These are phyloP conservation scores for Cladophialophora carrionii DNA, from an alignment of 2,329 filamentous ascomycete species.

Conservation along the genomic window DNA sequence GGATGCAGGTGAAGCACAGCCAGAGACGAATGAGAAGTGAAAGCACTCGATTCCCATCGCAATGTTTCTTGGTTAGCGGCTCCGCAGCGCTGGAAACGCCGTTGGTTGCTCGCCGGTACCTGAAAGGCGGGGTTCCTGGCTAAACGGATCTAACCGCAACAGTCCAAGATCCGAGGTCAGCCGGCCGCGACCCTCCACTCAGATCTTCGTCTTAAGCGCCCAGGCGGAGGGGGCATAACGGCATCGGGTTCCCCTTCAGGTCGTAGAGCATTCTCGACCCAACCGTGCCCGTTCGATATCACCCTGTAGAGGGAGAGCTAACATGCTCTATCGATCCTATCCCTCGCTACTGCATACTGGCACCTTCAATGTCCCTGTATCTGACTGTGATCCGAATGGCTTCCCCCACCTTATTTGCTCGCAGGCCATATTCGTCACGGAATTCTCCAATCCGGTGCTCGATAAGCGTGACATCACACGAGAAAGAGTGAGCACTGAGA, in stretches of 20 bases:
- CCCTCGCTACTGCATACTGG: slow-evolving; percentile 6
- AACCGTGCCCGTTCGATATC: slow-evolving; percentile 17
- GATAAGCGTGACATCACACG: slow-evolving; percentile 12
- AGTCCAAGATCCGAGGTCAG: slow-evolving; percentile 3
- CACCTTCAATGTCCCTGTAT: background rate
- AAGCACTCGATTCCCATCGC: slow-evolving; percentile 6
- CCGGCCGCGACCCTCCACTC: slow-evolving; percentile 22
- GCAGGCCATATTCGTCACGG: background rate
- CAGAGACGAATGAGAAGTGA: slow-evolving; percentile 26
- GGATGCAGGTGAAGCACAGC: slow-evolving; percentile 33
- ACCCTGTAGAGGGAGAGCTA: slow-evolving; percentile 5
- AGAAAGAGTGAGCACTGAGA: background rate
- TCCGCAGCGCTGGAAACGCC: background rate
- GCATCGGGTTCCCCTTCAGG: background rate
- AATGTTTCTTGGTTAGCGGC: background rate
- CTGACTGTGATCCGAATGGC: background rate
- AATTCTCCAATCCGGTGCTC: slow-evolving; percentile 12
- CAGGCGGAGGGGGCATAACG: slow-evolving; percentile 6
- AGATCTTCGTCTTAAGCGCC: slow-evolving; percentile 26
- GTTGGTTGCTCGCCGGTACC: slow-evolving; percentile 15
- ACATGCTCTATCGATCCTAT: slow-evolving; percentile 2
- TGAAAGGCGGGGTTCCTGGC: slow-evolving; percentile 5
- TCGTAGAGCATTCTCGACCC: slow-evolving; percentile 3
- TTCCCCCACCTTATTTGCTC: background rate
- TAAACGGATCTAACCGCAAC: slow-evolving; percentile 22